phyloP scores from a whole-genome alignment of 768 basidiomycete genomes.

The Leccinum longicurvipes region DNA sequence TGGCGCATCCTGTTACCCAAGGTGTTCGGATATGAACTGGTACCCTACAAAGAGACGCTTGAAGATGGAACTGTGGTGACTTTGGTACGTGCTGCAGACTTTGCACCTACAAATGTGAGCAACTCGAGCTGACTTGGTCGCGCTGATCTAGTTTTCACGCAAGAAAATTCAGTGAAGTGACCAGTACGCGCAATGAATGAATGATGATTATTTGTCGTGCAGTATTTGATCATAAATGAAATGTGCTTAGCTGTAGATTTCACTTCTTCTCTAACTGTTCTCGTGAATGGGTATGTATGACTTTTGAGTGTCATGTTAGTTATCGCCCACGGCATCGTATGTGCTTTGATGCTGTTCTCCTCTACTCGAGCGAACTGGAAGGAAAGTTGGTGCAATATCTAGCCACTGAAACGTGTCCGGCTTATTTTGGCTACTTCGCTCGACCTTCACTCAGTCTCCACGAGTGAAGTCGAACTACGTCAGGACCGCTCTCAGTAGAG shows the following conservation, averaged over 20 bases:
- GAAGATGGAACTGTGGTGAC: constrained; percentile 54
- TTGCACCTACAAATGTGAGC: neutral
- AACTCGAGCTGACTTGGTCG: neutral
- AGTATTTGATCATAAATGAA: neutral
- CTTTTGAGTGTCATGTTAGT: neutral
- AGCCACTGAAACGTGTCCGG: too few species aligned
- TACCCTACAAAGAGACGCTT: constrained; percentile 45
- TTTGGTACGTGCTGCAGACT: constrained; percentile 35
- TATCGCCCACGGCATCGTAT: neutral
- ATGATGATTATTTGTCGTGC: too few species aligned
- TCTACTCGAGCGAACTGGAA: neutral
- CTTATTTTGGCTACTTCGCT: too few species aligned
- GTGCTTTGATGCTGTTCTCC: neutral
- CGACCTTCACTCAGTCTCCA: too few species aligned
- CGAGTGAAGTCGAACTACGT: too few species aligned
- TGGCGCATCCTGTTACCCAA: constrained; percentile 52
- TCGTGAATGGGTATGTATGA: neutral
- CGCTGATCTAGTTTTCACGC: neutral
- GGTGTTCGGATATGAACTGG: constrained; percentile 46
- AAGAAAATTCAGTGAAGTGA: neutral
- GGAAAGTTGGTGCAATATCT: too few species aligned
- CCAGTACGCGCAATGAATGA: too few species aligned
- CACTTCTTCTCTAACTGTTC: neutral
- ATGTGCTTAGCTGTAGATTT: neutral
- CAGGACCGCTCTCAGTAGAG: too few species aligned